phyloP scores from a whole-genome alignment of 148 eudicot genomes.

The Camellia granthamiana region DNA sequence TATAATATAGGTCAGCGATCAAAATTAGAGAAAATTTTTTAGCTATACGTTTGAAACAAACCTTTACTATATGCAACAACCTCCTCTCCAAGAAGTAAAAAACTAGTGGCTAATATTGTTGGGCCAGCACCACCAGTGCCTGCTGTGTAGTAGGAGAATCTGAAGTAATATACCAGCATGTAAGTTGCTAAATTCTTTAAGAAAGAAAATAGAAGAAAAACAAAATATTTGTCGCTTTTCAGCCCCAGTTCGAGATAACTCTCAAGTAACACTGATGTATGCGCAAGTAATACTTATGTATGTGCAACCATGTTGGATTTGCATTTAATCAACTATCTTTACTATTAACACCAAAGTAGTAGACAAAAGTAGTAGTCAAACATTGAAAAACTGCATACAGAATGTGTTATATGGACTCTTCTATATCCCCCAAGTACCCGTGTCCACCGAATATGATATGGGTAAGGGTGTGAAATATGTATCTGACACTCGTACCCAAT shows the following conservation, averaged over 20 bases:
- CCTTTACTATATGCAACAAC: constrained; percentile 90
- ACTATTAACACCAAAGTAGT: neutral
- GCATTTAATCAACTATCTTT: neutral
- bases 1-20: neutral
- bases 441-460: no score
- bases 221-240: neutral
- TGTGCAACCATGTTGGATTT: neutral
- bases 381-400: neutral
- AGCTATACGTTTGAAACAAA: constrained; percentile 21
- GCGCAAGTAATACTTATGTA: neutral
- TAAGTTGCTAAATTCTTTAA: neutral
- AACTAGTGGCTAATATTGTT: constrained; percentile 93
- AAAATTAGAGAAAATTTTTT: neutral
- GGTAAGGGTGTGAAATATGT: no score
- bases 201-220: neutral
- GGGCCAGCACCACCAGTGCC: constrained; percentile 99
- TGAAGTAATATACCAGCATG: constrained; percentile 28
- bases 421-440: no score
- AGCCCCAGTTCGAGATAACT: neutral
- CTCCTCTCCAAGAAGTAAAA: constrained; percentile 94
- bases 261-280: neutral
- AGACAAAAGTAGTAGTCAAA: neutral
- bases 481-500: no score
- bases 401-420: neutral
- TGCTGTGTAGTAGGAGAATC: constrained; percentile 96